A percentile compares a stretch with the other conserved stretches of the same genome.
Conservation (phyloP, 2,329 filamentous ascomycete genomes). For the Exophiala aquamarina region DNA sequence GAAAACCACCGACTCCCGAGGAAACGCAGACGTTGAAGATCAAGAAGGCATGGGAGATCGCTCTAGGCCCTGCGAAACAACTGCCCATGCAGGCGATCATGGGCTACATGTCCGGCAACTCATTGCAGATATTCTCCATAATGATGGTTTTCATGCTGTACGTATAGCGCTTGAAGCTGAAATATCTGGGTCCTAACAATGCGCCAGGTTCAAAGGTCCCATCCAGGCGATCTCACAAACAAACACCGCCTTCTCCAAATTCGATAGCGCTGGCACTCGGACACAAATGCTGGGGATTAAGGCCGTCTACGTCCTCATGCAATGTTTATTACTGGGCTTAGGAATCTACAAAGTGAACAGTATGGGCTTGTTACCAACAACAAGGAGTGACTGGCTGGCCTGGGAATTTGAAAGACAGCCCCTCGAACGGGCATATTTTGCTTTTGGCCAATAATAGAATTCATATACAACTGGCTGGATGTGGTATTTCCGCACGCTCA, state of each 20-base stretch:
- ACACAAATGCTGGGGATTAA: slow-evolving; percentile 78
- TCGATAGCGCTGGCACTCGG: slow-evolving; percentile 78
- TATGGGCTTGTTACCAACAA: slow-evolving; percentile 95
- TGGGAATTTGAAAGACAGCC: slow-evolving; percentile 80
- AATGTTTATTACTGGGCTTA: slow-evolving; percentile 76
- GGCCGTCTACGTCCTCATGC: slow-evolving; percentile 81
- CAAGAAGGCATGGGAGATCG: slow-evolving; percentile 98
- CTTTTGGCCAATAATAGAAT: slow-evolving; percentile 31
- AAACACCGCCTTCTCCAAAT: slow-evolving; percentile 84
- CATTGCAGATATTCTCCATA: slow-evolving; percentile 97
- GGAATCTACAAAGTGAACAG: slow-evolving; percentile 96
- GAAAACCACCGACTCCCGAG: slow-evolving; percentile 42
- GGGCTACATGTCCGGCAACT: slow-evolving; percentile 99
- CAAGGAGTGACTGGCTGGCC: slow-evolving; percentile 93
- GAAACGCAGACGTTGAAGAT: slow-evolving; percentile 96
- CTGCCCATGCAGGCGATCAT: slow-evolving; percentile 98
- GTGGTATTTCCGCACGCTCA: no score
- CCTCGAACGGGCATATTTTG: slow-evolving; percentile 65
- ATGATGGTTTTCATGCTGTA: slow-evolving; percentile 96
- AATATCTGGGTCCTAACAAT: neutral
- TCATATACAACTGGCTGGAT: neutral
- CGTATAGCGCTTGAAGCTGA: neutral
- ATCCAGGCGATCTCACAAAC: slow-evolving; percentile 80
- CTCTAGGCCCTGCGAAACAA: slow-evolving; percentile 87
- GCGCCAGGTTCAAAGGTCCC: slow-evolving; percentile 76